Conservation (phyloP, 164 flowering plant species). For the Nymphaea colorata region DNA sequence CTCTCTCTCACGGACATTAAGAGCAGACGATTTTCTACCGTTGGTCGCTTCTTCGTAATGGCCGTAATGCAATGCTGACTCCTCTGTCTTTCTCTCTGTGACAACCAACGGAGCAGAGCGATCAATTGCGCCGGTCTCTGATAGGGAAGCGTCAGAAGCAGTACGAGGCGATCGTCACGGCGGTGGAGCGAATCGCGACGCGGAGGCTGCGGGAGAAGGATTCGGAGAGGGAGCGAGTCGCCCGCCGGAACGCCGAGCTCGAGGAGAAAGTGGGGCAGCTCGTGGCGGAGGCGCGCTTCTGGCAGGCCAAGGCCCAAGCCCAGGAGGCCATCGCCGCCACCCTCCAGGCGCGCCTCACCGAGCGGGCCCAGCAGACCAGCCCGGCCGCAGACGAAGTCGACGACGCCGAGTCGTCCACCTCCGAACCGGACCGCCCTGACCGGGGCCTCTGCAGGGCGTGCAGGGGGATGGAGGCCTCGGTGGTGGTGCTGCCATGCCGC, state of each 20-base stretch:
- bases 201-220: conserved; percentile 48
- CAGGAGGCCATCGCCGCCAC: conserved; percentile 61
- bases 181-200: conserved; percentile 51
- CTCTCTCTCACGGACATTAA: neutral
- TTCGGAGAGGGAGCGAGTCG: conserved; percentile 49
- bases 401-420: conserved; percentile 66
- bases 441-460: conserved; percentile 33
- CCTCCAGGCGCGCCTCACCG: conserved; percentile 5
- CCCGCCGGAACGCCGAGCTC: conserved; percentile 48
- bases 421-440: conserved; percentile 42
- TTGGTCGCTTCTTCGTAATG: too few relatives aligned
- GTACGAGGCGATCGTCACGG: conserved; percentile 50
- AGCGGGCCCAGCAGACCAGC: conserved; percentile 8
- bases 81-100: neutral
- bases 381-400: conserved; percentile 26
- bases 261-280: conserved; percentile 44
- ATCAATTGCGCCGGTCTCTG: conserved; percentile 58
- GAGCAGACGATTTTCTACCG: neutral
- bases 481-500: conserved; percentile 70
- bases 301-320: conserved; percentile 65
- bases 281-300: conserved; percentile 48
- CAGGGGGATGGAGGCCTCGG: conserved; percentile 39
- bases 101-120: conserved; percentile 31
- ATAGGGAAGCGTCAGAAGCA: conserved; percentile 60
- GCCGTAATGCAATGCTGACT: neutral